Evolutionary conservation across 306 rosid genomes (phyloP), one percentile per base, ranked within the genome.

Genomic region (Rubus idaeus): DNA sequence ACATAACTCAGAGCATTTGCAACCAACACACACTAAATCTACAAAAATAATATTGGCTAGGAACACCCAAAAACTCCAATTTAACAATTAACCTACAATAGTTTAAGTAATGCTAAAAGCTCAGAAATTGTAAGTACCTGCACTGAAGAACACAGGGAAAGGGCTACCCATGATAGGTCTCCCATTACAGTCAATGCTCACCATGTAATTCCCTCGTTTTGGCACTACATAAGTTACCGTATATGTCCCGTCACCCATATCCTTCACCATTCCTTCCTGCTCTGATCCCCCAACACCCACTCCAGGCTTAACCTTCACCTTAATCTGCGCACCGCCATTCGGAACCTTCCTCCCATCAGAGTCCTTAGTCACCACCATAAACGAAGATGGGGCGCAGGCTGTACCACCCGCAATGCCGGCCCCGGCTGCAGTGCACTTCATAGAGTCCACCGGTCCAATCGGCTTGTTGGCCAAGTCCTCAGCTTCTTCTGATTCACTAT

Each of bases 141-240:
- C 94, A 91, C 98, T 96, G 81, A 96, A 96, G 86, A 96, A 96
- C 79, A 96, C 99, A 1, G 99, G 99, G 81, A 96, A 96, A 0
- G 98, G 98, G 67, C 98, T 96, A 56, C 99, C 99, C 97, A 91
- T 86, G 83, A 96, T 92, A 46, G 97, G 89, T 78, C 82, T 96
- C 78, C 97, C 98, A 82, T 88, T 96, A 63, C 97, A 92, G 68
- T 96, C 99, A 76, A 92, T 83, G 74, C 70, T 84, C 62, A 96
- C 97, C 99, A 96, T 96, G 75, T 96, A 96, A 85, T 91, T 96
- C 88, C 99, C 98, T 81, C 98, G 85, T 79, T 92, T 96, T 0
- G 97, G 98, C 79, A 92, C 99, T 73, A 92, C 98, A 83, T 96
- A 96, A 47, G 97, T 89, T 39, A 96, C 89, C 3, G 94, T 91